phyloP scores from a whole-genome alignment of 768 basidiomycete species.

The Tricholoma flavovirens region DNA sequence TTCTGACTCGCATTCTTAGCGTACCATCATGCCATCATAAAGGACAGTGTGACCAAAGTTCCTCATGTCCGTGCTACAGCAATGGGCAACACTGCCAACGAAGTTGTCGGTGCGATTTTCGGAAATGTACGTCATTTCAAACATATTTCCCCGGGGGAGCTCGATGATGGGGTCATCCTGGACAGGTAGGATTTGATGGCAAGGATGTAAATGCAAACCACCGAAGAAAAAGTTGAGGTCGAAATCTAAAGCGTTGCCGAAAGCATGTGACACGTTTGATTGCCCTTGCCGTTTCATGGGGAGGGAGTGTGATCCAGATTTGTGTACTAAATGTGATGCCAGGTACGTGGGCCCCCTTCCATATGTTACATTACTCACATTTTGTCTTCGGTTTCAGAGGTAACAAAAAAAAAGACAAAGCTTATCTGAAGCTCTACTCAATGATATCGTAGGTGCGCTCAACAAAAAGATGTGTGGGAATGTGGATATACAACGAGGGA shows the following conservation, averaged over 20 bases:
- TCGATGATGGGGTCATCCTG: neutral
- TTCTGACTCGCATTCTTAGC: conserved; percentile 14
- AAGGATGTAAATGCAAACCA: conserved; percentile 35
- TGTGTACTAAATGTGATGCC: conserved; percentile 41
- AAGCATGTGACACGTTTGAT: conserved; percentile 7
- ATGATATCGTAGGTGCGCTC: neutral
- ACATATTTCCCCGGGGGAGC: no score
- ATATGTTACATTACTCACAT: neutral
- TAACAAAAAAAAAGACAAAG: neutral
- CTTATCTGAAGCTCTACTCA: neutral
- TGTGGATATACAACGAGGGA: conserved; percentile 16
- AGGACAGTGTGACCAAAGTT: conserved; percentile 37
- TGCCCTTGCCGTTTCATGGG: conserved; percentile 32
- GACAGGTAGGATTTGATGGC: conserved; percentile 35
- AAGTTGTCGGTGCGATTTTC: conserved; percentile 39
- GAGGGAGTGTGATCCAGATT: conserved; percentile 50
- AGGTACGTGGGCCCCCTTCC: conserved; percentile 25
- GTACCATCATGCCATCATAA: conserved; percentile 39
- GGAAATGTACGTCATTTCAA: conserved; percentile 12
- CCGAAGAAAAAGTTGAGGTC: conserved; percentile 13
- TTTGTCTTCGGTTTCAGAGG: conserved; percentile 4
- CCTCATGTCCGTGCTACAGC: conserved; percentile 35
- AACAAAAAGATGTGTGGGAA: conserved; percentile 10
- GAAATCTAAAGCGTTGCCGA: conserved; percentile 4
- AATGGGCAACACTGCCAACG: conserved; percentile 37